Percentiles rank a stretch among this genome's conserved stretches.
Conservation (phyloP, 805 yeast species). For the Candida sonorensis region DNA sequence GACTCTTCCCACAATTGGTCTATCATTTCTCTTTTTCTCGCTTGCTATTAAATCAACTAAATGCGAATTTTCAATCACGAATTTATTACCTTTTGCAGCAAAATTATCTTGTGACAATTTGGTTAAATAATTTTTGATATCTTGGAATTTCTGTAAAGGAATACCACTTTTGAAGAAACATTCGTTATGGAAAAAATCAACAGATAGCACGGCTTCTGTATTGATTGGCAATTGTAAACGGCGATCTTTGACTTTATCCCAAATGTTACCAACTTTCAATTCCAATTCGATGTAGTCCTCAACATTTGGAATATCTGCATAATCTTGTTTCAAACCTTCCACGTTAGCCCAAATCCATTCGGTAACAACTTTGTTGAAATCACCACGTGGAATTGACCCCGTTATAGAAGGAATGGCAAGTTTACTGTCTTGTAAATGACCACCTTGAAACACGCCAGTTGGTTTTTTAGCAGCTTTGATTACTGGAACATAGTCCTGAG, state of each 20-base stretch:
- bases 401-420: slow-evolving; percentile 45
- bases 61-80: slow-evolving; percentile 54
- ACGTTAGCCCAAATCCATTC: slow-evolving; percentile 87
- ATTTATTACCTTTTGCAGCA: slow-evolving; percentile 31
- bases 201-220: slow-evolving; percentile 53
- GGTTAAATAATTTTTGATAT: slow-evolving; percentile 45
- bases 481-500: slow-evolving; percentile 59
- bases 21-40: slow-evolving; percentile 55
- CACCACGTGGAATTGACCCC: slow-evolving; percentile 73
- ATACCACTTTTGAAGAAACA: slow-evolving; percentile 61
- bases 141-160: slow-evolving; percentile 54
- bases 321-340: slow-evolving; percentile 51
- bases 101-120: slow-evolving; percentile 37
- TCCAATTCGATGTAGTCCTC: slow-evolving; percentile 63
- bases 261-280: slow-evolving; percentile 64
- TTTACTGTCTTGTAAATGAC: slow-evolving; percentile 10
- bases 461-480: slow-evolving; percentile 8
- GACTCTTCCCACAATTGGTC: slow-evolving; percentile 58
- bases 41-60: slow-evolving; percentile 57
- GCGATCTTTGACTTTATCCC: slow-evolving; percentile 55
- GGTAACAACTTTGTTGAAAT: slow-evolving; percentile 71
- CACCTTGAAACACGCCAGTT: slow-evolving; percentile 1
- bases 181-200: slow-evolving; percentile 44
- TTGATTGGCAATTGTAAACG: slow-evolving; percentile 60
- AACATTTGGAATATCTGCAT: slow-evolving; percentile 27